These are phyloP conservation scores for Incumbomyces lentus DNA, from an alignment of 2,329 filamentous ascomycete genomes.

Conservation along the genomic window DNA sequence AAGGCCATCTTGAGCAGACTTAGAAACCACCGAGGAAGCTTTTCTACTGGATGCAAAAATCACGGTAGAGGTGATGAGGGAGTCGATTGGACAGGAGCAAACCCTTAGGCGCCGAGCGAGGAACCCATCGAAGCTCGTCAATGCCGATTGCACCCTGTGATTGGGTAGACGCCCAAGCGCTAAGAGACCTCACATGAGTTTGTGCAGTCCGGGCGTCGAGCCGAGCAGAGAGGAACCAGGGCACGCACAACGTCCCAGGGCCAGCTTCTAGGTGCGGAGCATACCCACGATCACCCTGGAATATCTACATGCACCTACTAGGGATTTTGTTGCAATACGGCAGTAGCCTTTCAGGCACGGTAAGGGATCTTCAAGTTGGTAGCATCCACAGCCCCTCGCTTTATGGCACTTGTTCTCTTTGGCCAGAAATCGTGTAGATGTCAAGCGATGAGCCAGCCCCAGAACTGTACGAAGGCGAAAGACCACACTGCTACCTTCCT, in stretches of 20 bases:
- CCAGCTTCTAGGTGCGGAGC: too few relatives aligned
- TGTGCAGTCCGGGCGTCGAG: background rate
- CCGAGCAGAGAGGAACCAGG: background rate
- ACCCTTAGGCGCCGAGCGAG: slow-evolving; percentile 1
- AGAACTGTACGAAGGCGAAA: too few relatives aligned
- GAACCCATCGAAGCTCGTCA: background rate
- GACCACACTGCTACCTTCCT: too few relatives aligned
- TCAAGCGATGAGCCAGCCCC: too few relatives aligned
- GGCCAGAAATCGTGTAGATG: too few relatives aligned
- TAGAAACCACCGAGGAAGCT: background rate
- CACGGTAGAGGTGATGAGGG: slow-evolving; percentile 4
- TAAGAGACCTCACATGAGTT: slow-evolving; percentile 2
- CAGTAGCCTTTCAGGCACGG: too few relatives aligned
- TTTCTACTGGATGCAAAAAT: slow-evolving; percentile 4
- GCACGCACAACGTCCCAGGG: background rate
- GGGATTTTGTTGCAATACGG: too few relatives aligned
- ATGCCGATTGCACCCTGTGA: background rate
- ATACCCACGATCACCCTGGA: too few relatives aligned
- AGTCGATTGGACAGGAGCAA: slow-evolving; percentile 2
- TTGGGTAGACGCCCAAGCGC: background rate
- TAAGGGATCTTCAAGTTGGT: too few relatives aligned
- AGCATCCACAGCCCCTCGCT: too few relatives aligned
- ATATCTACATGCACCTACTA: too few relatives aligned
- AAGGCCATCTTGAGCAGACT: background rate
- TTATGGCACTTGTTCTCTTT: too few relatives aligned